Evolutionary conservation across 2,329 filamentous ascomycete species (phyloP), one percentile per base, ranked within the genome.

Genomic region (Colletotrichum brevisporum): DNA sequence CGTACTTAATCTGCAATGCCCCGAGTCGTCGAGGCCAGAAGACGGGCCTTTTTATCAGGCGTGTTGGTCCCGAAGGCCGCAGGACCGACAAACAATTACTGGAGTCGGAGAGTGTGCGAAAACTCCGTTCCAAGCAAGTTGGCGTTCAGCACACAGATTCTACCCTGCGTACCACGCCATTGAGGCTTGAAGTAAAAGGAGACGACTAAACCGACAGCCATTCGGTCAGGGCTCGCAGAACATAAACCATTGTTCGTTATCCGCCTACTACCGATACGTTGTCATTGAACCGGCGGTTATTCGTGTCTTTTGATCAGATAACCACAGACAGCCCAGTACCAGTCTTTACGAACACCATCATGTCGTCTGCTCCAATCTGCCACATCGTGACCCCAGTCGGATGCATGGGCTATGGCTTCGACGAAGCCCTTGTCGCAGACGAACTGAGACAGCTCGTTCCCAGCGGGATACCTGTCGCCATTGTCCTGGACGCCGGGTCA

Each of bases 361-460:
- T 53, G 26, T 13, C 48, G 3, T 5, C 39, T 5, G 15, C 6
- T 1, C 55, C 47, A 2, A 54, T 81, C 24, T 82, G 81, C 69
- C 76, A 80, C 10, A 83, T 86, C 51, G 71, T 85, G 2, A 83
- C 84, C 0, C 84, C 84, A 0, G 80, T 84, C 15, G 84, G 82
- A 36, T 86, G 85, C 82, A 74, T 86, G 8, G 84, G 85, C 5
- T 87, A 85, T 66, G 84, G 85, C 27, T 82, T 85, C 54, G 74
- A 82, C 58, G 77, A 79, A 36, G 69, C 72, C 0, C 74, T 79
- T 24, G 78, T 73, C 0, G 51, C 63, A 0, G 24, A 67, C 0
- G 75, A 75, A 4, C 73, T 82, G 0, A 69, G 73, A 0, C 57
- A 36, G 0, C 73, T 81, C 3, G 72, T 75, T 1, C 61, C 75